Evolutionary conservation across 1,139 yeast genomes (phyloP), one percentile per base, ranked within the genome.

Genomic region (Saccharomyces pastorianus): DNA sequence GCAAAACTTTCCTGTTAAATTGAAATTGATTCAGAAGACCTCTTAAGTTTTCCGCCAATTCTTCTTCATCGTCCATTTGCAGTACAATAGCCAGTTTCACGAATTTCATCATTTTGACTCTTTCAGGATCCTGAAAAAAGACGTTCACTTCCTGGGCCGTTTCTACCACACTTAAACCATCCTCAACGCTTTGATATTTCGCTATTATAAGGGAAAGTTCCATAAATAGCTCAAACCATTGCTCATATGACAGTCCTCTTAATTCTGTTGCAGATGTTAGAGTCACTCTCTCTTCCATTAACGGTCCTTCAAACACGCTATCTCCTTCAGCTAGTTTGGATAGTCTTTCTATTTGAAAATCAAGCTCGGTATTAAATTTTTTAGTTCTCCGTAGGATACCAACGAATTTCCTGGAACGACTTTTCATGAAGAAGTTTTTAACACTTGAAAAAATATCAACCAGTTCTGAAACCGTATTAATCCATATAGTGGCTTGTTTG

Each of bases 151-250:
- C 81, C 65, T 79, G 81, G 0, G 96, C 96, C 26, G 86, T 81
- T 48, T 84, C 87, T 48, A 89, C 75, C 7, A 88, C 80, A 54
- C 84, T 80, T 50, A 78, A 75, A 0, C 96, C 95, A 66, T 84
- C 87, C 26, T 80, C 83, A 38, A 82, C 81, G 44, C 78, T 74
- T 52, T 86, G 91, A 63, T 76, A 79, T 55, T 76, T 77, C 0
- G 89, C 83, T 49, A 85, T 76, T 26, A 83, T 75, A 26, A 93
- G 68, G 0, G 96, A 83, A 62, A 86, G 82, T 63, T 85, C 87
- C 77, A 90, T 84, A 64, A 90, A 88, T 7, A 93, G 74, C 58
- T 80, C 82, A 67, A 90, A 89, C 99, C 99, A 93, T 44, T 79
- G 79, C 49, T 85, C 87, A 65, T 88, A 88, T 1, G 77, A 74